Evolutionary conservation across 495 filamentous ascomycete genomes (phyloP).

Genomic region (Thermochaetoides thermophila): DNA sequence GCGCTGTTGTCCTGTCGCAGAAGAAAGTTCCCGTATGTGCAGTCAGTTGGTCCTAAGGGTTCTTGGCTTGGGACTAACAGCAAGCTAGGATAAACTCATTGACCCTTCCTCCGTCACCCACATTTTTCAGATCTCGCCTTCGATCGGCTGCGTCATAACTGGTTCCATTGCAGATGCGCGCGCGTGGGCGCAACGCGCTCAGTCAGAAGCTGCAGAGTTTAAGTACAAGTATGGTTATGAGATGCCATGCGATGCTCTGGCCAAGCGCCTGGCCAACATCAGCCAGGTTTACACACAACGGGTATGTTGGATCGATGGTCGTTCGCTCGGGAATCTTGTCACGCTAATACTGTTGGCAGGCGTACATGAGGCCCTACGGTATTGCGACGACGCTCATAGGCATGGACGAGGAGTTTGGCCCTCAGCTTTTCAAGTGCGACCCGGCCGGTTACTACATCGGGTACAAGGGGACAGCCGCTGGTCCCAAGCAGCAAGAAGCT

Average conservation of each 20-base stretch:
- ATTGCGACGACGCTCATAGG: conserved; percentile 91
- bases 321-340: not conserved
- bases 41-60: conserved; percentile 1
- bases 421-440: conserved; percentile 97
- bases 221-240: conserved; percentile 97
- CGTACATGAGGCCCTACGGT: conserved; percentile 94
- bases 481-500: conserved; percentile 95
- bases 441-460: conserved; percentile 95
- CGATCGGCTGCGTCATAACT: conserved; percentile 95
- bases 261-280: conserved; percentile 95
- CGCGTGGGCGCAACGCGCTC: conserved; percentile 78
- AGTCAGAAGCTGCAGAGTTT: conserved; percentile 93
- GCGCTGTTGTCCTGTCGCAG: conserved; percentile 92
- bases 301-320: conserved; percentile 36
- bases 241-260: conserved; percentile 94
- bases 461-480: conserved; percentile 94
- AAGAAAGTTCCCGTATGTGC: conserved; percentile 94
- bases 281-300: conserved; percentile 98
- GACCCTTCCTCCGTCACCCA: conserved; percentile 94
- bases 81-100: conserved; percentile 84
- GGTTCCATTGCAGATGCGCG: conserved; percentile 95
- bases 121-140: conserved; percentile 90
- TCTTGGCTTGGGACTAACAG: not conserved
- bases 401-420: conserved; percentile 78
- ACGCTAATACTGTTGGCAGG: conserved; percentile 37